phyloP scores from a whole-genome alignment of 768 basidiomycete species.

The Panaeolus papilionaceus region DNA sequence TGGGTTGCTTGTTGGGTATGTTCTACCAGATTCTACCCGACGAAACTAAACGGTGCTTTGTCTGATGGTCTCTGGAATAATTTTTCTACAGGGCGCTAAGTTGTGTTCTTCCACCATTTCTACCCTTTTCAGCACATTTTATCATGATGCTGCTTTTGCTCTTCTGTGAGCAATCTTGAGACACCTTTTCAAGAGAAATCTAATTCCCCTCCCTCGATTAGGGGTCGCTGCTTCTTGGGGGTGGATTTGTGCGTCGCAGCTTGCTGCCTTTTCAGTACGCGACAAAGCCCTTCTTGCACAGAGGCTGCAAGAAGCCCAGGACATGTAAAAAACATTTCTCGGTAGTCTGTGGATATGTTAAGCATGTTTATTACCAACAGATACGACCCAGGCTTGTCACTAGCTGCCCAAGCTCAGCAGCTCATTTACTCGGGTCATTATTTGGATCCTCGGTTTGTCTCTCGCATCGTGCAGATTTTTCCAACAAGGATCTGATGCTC shows the following conservation, averaged over 20 bases:
- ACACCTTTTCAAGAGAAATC: background rate
- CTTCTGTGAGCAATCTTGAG: conserved; percentile 12
- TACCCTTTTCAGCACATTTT: conserved; percentile 17
- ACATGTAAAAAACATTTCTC: background rate
- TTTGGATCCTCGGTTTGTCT: conserved; percentile 40
- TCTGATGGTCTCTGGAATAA: background rate
- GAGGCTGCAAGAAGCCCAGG: conserved; percentile 22
- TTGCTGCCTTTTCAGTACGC: conserved; percentile 40
- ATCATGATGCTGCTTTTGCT: conserved; percentile 14
- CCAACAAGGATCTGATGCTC: background rate
- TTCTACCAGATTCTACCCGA: background rate
- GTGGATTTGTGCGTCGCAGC: conserved; percentile 41
- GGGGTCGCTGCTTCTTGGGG: conserved; percentile 40
- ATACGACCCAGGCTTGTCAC: conserved; percentile 9
- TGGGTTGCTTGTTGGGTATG: conserved; percentile 6
- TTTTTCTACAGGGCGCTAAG: background rate
- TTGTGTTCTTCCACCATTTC: conserved; percentile 15
- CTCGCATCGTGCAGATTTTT: conserved; percentile 12
- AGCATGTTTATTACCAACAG: background rate
- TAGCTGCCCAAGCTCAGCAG: conserved; percentile 31
- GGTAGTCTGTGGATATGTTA: background rate
- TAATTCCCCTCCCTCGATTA: background rate
- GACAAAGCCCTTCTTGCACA: conserved; percentile 35
- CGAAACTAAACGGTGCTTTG: background rate
- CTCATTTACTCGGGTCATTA: conserved; percentile 41